Evolutionary conservation across 495 filamentous ascomycete species (phyloP).

Genomic region (Pseudoneurospora amorphoporcata): DNA sequence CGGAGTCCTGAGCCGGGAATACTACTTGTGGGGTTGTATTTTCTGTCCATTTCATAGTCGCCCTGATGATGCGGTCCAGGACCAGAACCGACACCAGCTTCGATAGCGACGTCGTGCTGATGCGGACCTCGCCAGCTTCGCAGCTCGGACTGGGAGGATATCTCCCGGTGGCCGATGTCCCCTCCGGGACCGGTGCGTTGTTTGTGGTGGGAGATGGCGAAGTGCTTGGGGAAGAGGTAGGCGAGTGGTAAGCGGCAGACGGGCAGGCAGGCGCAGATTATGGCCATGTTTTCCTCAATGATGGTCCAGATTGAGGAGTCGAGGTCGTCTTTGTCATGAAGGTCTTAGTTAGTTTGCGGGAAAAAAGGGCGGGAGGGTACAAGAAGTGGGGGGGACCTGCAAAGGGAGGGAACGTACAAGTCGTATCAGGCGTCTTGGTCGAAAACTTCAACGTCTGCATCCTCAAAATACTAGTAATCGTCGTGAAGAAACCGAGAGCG

Average conservation of each 20-base stretch:
- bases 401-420: slow-evolving; percentile 1
- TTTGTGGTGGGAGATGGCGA: slow-evolving; percentile 8
- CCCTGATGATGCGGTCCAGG: slow-evolving; percentile 23
- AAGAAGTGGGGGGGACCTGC: neutral
- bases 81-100: neutral
- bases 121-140: neutral
- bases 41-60: slow-evolving; percentile 25
- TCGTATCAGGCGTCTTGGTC: slow-evolving; percentile 10
- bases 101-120: neutral
- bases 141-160: neutral
- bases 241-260: slow-evolving; percentile 22
- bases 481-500: slow-evolving; percentile 23
- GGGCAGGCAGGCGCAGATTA: slow-evolving; percentile 40
- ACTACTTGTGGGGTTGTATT: neutral
- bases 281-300: slow-evolving; percentile 33
- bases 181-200: neutral
- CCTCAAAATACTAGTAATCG: slow-evolving; percentile 13
- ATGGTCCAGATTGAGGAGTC: slow-evolving; percentile 36
- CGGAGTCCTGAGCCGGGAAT: neutral
- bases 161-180: neutral
- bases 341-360: neutral
- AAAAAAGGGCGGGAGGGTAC: too few relatives aligned
- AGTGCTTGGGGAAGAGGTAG: slow-evolving; percentile 12
- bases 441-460: slow-evolving; percentile 15
- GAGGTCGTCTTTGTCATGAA: slow-evolving; percentile 14